These are phyloP conservation scores for Fraxinus nigra DNA, from an alignment of 305 asterid species.

Conservation along the genomic window DNA sequence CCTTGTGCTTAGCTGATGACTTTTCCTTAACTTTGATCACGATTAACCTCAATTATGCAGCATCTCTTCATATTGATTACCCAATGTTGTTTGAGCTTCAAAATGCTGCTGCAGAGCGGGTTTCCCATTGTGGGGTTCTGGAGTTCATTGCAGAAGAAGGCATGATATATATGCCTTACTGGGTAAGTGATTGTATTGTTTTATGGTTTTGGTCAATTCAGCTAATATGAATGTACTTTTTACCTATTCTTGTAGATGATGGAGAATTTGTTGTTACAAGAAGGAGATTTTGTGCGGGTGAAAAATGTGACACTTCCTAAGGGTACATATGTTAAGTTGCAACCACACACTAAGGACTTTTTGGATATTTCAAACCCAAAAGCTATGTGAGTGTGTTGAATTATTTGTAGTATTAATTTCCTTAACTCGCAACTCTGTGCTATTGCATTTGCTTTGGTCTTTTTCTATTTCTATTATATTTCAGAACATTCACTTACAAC, in stretches of 20 bases:
- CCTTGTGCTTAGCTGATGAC: neutral
- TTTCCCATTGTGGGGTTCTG: constrained; percentile 95
- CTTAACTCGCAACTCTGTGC: neutral
- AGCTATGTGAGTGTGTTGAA: constrained; percentile 77
- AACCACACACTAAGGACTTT: constrained; percentile 96
- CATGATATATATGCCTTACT: constrained; percentile 97
- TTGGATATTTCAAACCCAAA: constrained; percentile 97
- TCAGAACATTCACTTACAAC: neutral
- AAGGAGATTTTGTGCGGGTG: constrained; percentile 81
- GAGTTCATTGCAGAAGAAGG: constrained; percentile 99
- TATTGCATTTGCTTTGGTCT: neutral
- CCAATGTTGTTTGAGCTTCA: constrained; percentile 97
- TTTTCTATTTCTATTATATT: neutral
- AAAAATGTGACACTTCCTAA: constrained; percentile 90
- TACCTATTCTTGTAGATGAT: constrained; percentile 66
- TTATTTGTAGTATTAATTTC: neutral
- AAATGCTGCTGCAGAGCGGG: constrained; percentile 68
- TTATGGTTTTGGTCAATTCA: constrained; percentile 13
- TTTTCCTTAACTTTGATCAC: constrained; percentile 2
- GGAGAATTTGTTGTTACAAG: constrained; percentile 92
- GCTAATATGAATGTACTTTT: neutral
- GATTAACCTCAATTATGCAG: constrained; percentile 39
- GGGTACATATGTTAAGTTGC: constrained; percentile 92
- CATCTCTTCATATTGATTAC: constrained; percentile 91
- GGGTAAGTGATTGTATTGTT: constrained; percentile 50